A percentile compares a stretch with the other conserved stretches of the same genome.
Evolutionary conservation across 129 eudicot genomes (phyloP).

Genomic region (Saussurea involucrata): DNA sequence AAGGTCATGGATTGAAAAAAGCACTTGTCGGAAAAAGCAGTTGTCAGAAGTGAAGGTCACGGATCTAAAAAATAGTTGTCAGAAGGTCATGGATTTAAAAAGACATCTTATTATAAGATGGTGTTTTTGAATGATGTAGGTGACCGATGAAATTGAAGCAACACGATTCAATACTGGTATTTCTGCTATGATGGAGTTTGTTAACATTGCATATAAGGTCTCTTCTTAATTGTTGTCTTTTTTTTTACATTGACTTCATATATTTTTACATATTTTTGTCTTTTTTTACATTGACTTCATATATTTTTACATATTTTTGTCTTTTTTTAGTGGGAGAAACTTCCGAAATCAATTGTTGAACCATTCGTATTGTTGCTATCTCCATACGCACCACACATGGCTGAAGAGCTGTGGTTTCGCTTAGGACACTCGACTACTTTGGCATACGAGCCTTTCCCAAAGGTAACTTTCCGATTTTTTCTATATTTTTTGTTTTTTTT

Average conservation of each 20-base stretch:
- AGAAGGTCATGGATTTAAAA: background rate
- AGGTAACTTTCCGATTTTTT: conserved; percentile 42
- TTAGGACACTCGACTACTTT: conserved; percentile 74
- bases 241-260: background rate
- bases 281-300: too few relatives aligned
- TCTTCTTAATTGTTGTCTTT: background rate
- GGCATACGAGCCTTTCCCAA: conserved; percentile 79
- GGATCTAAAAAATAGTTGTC: background rate
- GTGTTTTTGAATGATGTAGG: conserved; percentile 38
- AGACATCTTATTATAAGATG: background rate
- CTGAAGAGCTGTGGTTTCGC: conserved; percentile 96
- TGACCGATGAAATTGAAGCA: conserved; percentile 87
- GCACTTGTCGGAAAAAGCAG: too few relatives aligned
- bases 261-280: background rate
- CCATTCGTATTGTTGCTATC: conserved; percentile 72
- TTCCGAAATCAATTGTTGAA: conserved; percentile 65
- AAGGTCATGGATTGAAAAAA: too few relatives aligned
- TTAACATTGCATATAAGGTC: conserved; percentile 91
- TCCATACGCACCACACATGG: conserved; percentile 97
- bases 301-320: background rate
- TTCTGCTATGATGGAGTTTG: conserved; percentile 99
- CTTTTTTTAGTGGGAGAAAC: conserved; percentile 82
- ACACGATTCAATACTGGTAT: conserved; percentile 96
- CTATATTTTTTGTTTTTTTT: background rate
- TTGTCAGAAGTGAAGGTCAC: too few relatives aligned